These are phyloP conservation scores for Starmerella vitae DNA, from an alignment of 805 yeast species.

Conservation along the genomic window DNA sequence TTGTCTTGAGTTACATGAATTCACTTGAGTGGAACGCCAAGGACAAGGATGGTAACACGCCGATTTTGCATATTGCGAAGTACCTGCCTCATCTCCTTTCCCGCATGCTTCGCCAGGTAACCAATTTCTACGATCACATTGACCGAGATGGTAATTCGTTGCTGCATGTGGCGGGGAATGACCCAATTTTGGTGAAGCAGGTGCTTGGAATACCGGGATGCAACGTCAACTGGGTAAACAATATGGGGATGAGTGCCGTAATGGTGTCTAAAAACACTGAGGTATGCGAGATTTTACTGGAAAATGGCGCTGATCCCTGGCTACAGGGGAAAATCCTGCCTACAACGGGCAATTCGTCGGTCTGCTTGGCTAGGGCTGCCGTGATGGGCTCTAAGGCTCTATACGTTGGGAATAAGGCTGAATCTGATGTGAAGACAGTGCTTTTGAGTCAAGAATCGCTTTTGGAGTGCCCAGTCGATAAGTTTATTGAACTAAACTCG, in stretches of 20 bases:
- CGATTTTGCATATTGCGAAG: conserved; percentile 51
- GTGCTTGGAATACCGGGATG: conserved; percentile 26
- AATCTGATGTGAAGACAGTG: no score
- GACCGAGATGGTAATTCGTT: conserved; percentile 65
- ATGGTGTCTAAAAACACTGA: conserved; percentile 48
- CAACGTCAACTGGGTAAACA: conserved; percentile 49
- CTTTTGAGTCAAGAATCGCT: no score
- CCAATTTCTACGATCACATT: conserved; percentile 37
- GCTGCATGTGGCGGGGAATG: conserved; percentile 48
- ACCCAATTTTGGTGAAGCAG: background rate
- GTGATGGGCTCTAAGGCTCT: background rate
- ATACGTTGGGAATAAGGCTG: background rate
- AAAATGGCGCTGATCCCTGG: conserved; percentile 38
- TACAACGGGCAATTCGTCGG: no score
- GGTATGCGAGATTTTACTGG: conserved; percentile 40
- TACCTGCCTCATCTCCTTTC: background rate
- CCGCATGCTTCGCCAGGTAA: background rate
- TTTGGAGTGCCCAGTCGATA: no score
- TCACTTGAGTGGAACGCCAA: conserved; percentile 54
- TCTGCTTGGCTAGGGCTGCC: background rate
- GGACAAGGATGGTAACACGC: conserved; percentile 61
- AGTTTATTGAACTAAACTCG: background rate
- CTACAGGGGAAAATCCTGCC: conserved; percentile 4
- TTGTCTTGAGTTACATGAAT: conserved; percentile 35
- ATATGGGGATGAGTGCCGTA: conserved; percentile 41